Percentiles rank a stretch among this genome's conserved stretches.
Evolutionary conservation across 768 basidiomycete genomes (phyloP).

Genomic region (Lentinus tigrinus): DNA sequence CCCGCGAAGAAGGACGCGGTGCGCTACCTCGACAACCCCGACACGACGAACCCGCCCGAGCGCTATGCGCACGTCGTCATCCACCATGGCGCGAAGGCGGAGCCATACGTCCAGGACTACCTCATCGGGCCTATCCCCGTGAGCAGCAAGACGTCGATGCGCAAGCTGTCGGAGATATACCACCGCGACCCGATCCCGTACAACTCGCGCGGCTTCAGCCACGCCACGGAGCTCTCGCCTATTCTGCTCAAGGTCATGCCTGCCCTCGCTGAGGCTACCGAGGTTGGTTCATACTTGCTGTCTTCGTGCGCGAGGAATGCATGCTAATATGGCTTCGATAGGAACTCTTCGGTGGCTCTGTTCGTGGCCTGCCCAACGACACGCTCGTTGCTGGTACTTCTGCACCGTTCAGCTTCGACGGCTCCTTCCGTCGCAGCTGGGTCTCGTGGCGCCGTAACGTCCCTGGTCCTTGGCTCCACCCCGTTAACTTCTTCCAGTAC

Average conservation of each 20-base stretch:
- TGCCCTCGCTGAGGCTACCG: slow-evolving; percentile 39
- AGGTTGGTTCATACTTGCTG: slow-evolving; percentile 31
- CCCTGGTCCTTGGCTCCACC: slow-evolving; percentile 53
- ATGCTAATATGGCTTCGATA: slow-evolving; percentile 17
- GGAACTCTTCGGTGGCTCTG: slow-evolving; percentile 51
- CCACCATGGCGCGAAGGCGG: slow-evolving; percentile 43
- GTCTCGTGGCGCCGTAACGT: slow-evolving; percentile 47
- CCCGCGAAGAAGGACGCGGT: slow-evolving; percentile 50
- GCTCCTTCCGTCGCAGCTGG: slow-evolving; percentile 57
- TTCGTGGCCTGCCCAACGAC: slow-evolving; percentile 43
- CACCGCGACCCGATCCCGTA: slow-evolving; percentile 52
- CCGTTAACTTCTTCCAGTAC: slow-evolving; percentile 56
- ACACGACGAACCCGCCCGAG: slow-evolving; percentile 27
- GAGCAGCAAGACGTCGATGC: slow-evolving; percentile 36
- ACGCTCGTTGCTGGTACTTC: slow-evolving; percentile 45
- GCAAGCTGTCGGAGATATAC: slow-evolving; percentile 49
- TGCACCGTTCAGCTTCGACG: slow-evolving; percentile 61
- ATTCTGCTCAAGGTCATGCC: slow-evolving; percentile 35
- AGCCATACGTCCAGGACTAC: slow-evolving; percentile 51
- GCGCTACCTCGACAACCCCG: slow-evolving; percentile 41
- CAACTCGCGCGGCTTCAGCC: slow-evolving; percentile 45
- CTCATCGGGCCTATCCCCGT: slow-evolving; percentile 59
- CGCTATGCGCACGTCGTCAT: slow-evolving; percentile 50
- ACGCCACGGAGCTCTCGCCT: slow-evolving; percentile 29
- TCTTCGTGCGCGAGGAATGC: slow-evolving; percentile 2